Percentiles rank a stretch among this genome's conserved stretches.
These are phyloP conservation scores for Ophiostoma perfectum DNA, from an alignment of 2,329 filamentous ascomycete species.

Conservation along the genomic window DNA sequence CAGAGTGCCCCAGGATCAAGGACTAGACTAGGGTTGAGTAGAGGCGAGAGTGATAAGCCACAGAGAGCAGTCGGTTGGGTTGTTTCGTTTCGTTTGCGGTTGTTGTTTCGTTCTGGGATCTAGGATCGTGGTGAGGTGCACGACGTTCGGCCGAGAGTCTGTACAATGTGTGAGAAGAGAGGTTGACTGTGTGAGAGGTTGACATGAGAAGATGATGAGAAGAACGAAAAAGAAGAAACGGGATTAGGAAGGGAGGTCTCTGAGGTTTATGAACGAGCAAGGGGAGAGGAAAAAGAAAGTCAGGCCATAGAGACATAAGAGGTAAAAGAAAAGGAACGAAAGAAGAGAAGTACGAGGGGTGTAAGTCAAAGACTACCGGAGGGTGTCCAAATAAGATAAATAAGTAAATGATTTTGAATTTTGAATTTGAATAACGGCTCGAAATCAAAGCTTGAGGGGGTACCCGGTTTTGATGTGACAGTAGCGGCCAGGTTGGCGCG, in stretches of 20 bases:
- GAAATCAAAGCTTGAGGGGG: background rate
- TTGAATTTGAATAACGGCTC: no score
- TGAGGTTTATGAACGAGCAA: background rate
- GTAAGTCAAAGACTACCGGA: background rate
- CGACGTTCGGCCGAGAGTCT: no score
- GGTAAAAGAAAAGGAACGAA: background rate
- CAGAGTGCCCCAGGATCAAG: background rate
- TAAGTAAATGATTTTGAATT: no score
- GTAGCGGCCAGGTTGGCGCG: slow-evolving; percentile 13
- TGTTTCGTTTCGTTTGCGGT: slow-evolving; percentile 14
- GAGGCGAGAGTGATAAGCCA: background rate
- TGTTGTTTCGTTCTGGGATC: background rate
- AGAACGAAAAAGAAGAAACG: background rate
- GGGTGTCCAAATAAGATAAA: background rate
- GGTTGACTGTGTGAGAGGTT: background rate
- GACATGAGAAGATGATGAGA: background rate
- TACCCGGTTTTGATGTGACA: slow-evolving; percentile 21
- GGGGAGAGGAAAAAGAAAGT: background rate
- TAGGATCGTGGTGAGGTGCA: background rate
- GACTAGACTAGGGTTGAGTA: background rate
- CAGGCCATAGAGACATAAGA: background rate
- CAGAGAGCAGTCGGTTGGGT: background rate
- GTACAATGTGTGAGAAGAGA: no score
- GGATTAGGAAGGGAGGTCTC: background rate
- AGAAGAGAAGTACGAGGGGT: background rate